Evolutionary conservation across 2,329 filamentous ascomycete genomes (phyloP), one percentile per base, ranked within the genome.

Genomic region (Amauroascus verrucosus): DNA sequence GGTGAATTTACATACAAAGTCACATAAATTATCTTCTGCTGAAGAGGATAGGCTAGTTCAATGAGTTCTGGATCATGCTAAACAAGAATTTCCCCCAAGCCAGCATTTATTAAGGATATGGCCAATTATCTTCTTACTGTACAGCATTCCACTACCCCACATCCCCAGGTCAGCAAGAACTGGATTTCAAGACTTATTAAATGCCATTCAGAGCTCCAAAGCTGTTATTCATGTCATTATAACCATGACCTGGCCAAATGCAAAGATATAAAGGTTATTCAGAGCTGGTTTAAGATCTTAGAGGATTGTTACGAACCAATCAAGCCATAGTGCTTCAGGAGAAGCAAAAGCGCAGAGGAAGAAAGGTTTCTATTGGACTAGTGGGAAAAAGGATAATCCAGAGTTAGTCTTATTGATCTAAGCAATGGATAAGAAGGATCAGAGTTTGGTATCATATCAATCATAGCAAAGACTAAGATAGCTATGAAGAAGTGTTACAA

Each of bases 1-100:
- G 40, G 22, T 43, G 40, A 43, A 43, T 43, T 43, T 43, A 43
- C n/a, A 6, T 14, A 20, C 40, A 43, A 43, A 43, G 18, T 43
- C 40, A 43, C 40, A 43, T 16, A 43, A 43, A 43, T 43, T 43
- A 43, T 43, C 40, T 43, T 13, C 40, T 18, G 40, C 40, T 43
- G 40, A 43, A 43, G 40, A 43, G n/a, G 40, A 43, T 43, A 43
- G 40, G n/a, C 40, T 43, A 16, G 16, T 43, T 43, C 5, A 43
- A 43, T 43, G 16, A 20, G 13, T 43, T 11, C 40, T 43, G 40
- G 5, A 43, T 43, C 40, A 43, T 5, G 40, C 40, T 22, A 43
- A 43, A 43, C 40, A 43, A 43, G 40, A 20, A 43, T 18, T 43
- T 16, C 40, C 40, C 16, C 40, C 22, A 5, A 20, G 16, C 22